Conservation (phyloP, 2,329 filamentous ascomycete genomes). For the Alternaria viburni region DNA sequence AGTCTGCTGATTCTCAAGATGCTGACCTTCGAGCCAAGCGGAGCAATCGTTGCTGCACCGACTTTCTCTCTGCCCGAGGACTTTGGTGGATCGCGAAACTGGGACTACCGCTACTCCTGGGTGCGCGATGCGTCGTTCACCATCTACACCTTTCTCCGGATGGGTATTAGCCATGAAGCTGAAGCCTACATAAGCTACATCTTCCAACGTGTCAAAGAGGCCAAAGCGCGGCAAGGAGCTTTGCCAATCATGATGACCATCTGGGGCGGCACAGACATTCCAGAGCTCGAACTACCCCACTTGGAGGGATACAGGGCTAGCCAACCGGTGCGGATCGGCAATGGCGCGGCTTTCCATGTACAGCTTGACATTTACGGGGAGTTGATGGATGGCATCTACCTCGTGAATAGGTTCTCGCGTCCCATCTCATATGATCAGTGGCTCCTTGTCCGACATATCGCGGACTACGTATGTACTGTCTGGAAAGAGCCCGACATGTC, state of each 20-base stretch:
- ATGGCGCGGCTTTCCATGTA: constrained; percentile 76
- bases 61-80: constrained; percentile 80
- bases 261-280: constrained; percentile 74
- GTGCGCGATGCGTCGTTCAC: constrained; percentile 79
- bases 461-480: constrained; percentile 73
- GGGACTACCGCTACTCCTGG: constrained; percentile 80
- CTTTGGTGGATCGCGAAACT: constrained; percentile 53
- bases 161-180: constrained; percentile 77
- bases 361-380: constrained; percentile 84
- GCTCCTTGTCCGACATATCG: constrained; percentile 71
- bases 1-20: constrained; percentile 78
- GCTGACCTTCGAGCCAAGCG: constrained; percentile 78
- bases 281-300: constrained; percentile 71
- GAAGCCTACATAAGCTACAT: constrained; percentile 82
- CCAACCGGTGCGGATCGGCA: constrained; percentile 76
- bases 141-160: constrained; percentile 75
- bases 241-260: constrained; percentile 81
- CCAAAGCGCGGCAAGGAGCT: constrained; percentile 64
- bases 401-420: constrained; percentile 81
- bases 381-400: constrained; percentile 76
- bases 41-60: constrained; percentile 76
- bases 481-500: constrained; percentile 75
- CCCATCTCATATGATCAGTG: constrained; percentile 77
- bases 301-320: constrained; percentile 76
- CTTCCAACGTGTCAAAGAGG: constrained; percentile 70